A percentile compares a stretch with the other conserved stretches of the same genome.
phyloP scores from a whole-genome alignment of 2,329 filamentous ascomycete genomes.

The Cryphonectria radicalis region DNA sequence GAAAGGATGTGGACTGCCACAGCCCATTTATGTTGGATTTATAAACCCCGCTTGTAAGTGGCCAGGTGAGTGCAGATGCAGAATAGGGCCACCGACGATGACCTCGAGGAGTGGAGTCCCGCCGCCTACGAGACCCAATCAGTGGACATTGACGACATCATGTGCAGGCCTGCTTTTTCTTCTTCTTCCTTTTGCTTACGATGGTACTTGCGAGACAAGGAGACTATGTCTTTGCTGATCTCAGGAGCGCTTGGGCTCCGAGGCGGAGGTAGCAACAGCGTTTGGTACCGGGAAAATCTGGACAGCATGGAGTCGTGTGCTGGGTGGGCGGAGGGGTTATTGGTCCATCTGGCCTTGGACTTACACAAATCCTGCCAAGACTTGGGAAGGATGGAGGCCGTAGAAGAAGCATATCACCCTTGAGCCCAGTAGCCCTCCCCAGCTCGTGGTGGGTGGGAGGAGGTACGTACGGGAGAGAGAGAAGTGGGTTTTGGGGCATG shows the following conservation, averaged over 20 bases:
- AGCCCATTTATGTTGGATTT: conserved; percentile 24
- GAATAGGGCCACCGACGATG: conserved; percentile 25
- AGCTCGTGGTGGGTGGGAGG: conserved; percentile 13
- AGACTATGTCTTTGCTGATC: conserved; percentile 16
- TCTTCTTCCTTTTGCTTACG: conserved; percentile 2
- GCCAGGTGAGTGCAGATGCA: conserved; percentile 18
- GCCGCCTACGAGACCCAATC: conserved; percentile 15
- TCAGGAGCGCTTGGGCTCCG: conserved; percentile 1
- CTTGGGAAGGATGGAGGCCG: conserved; percentile 20
- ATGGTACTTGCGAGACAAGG: conserved; percentile 6
- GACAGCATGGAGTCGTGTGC: conserved; percentile 17
- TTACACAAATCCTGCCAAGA: conserved; percentile 11
- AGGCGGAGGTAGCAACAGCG: conserved; percentile 11
- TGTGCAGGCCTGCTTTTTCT: neutral
- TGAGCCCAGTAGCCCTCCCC: neutral
- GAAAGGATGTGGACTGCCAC: conserved; percentile 11
- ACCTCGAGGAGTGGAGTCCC: conserved; percentile 24
- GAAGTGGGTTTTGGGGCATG: neutral
- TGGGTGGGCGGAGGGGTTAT: conserved; percentile 17
- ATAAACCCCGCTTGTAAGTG: conserved; percentile 15
- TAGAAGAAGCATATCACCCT: conserved; percentile 9
- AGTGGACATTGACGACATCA: conserved; percentile 16
- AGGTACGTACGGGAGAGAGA: neutral
- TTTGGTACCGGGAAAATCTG: conserved; percentile 14
- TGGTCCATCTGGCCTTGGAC: conserved; percentile 8